A percentile compares a stretch with the other conserved stretches of the same genome.
These are phyloP conservation scores for Colletotrichum abscissum DNA, from an alignment of 2,329 filamentous ascomycete species.

Conservation along the genomic window DNA sequence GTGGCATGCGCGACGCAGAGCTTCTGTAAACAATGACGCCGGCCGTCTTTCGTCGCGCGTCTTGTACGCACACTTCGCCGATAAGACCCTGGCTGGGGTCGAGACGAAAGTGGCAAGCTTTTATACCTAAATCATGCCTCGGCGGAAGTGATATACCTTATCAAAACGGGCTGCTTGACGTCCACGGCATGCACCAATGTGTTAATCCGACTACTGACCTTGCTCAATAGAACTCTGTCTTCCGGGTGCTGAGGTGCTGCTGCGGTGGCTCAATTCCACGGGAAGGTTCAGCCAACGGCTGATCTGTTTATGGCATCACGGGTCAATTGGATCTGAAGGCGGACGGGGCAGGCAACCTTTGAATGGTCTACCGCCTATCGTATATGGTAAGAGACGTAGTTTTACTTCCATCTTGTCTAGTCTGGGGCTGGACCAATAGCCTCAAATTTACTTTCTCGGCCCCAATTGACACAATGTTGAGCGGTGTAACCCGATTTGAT, in stretches of 20 bases:
- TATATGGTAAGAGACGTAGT: not conserved
- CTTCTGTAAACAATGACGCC: not conserved
- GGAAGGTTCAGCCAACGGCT: no score
- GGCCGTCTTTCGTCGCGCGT: not conserved
- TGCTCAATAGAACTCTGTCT: no score
- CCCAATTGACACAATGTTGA: no score
- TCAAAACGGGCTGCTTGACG: no score
- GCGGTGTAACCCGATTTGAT: no score
- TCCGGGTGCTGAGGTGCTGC: no score
- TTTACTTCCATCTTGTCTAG: no score
- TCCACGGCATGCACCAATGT: not conserved
- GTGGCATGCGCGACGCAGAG: not conserved
- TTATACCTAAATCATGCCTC: no score
- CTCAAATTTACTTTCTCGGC: not conserved
- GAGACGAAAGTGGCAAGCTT: not conserved
- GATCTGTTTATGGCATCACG: no score
- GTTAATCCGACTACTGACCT: not conserved
- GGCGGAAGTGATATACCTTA: not conserved
- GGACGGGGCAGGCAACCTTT: not conserved
- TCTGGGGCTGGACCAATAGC: no score
- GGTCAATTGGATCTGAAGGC: no score
- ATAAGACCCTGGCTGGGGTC: not conserved
- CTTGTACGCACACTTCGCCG: slow-evolving; percentile 4
- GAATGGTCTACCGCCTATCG: not conserved
- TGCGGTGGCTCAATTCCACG: no score